These are phyloP conservation scores for Dothiorella sarmentorum DNA, from an alignment of 2,329 filamentous ascomycete genomes.

Conservation along the genomic window DNA sequence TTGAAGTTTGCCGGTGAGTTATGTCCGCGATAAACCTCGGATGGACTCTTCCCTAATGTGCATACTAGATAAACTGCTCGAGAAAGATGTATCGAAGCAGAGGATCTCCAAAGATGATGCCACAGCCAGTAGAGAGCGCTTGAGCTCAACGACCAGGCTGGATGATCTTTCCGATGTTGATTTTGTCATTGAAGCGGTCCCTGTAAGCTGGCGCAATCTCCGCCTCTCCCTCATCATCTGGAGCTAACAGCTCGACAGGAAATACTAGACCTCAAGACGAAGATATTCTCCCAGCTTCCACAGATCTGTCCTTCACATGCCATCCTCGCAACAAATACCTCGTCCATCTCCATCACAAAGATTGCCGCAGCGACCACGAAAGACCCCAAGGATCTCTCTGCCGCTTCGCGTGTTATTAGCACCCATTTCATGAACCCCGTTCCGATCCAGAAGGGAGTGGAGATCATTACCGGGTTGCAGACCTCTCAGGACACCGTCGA, in stretches of 20 bases:
- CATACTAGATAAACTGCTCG: conserved; percentile 75
- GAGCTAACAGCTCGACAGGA: conserved; percentile 48
- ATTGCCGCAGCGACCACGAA: conserved; percentile 83
- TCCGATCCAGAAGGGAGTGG: conserved; percentile 92
- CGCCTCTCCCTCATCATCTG: no score
- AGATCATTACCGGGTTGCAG: conserved; percentile 93
- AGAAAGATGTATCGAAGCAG: conserved; percentile 87
- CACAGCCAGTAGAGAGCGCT: conserved; percentile 64
- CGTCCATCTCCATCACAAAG: conserved; percentile 95
- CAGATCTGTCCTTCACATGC: conserved; percentile 78
- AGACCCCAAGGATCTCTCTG: conserved; percentile 74
- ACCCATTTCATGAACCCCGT: conserved; percentile 99
- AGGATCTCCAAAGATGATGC: conserved; percentile 80
- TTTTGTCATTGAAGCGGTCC: conserved; percentile 96
- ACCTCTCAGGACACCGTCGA: conserved; percentile 79
- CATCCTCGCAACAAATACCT: conserved; percentile 95
- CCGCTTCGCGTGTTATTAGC: conserved; percentile 82
- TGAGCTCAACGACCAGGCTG: conserved; percentile 69
- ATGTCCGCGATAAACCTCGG: neutral
- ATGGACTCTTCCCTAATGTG: neutral
- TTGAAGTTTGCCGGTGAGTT: conserved; percentile 76
- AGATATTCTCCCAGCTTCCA: conserved; percentile 81
- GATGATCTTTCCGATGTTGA: conserved; percentile 79
- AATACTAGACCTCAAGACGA: conserved; percentile 80
- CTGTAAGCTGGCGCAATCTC: no score